Conservation (phyloP, 164 flowering plant genomes). For the Tetrastigma voinierianum region DNA sequence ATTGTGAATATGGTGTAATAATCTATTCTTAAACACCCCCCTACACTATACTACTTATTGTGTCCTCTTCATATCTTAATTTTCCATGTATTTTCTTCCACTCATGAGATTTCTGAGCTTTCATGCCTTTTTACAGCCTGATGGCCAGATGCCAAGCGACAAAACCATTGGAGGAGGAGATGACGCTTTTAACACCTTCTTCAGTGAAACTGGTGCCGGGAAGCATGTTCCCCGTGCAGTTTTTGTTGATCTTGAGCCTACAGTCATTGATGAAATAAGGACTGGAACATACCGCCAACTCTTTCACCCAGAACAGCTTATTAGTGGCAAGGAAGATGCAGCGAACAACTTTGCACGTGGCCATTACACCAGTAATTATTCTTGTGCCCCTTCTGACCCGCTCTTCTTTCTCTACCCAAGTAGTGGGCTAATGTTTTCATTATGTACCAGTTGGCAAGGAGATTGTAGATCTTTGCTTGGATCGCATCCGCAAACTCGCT, state of each 20-base stretch:
- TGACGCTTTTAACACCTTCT: slow-evolving; percentile 81
- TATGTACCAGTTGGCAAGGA: slow-evolving; percentile 46
- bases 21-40: no score
- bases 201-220: slow-evolving; percentile 62
- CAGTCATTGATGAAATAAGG: slow-evolving; percentile 61
- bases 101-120: neutral
- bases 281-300: slow-evolving; percentile 51
- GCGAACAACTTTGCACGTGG: slow-evolving; percentile 72
- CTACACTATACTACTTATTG: neutral
- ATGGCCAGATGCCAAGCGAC: slow-evolving; percentile 86
- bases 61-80: neutral
- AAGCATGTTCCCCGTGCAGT: slow-evolving; percentile 59
- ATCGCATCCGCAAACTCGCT: slow-evolving; percentile 52
- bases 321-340: slow-evolving; percentile 61
- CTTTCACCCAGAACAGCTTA: slow-evolving; percentile 50
- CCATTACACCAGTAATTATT: slow-evolving; percentile 47
- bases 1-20: no score
- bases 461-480: slow-evolving; percentile 55
- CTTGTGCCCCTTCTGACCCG: neutral
- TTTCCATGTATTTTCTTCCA: neutral
- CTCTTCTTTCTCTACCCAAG: neutral
- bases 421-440: neutral
- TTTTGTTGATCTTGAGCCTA: slow-evolving; percentile 63
- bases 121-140: slow-evolving; percentile 42
- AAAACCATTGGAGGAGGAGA: slow-evolving; percentile 75